Evolutionary conservation across 2,329 filamentous ascomycete species (phyloP), one percentile per base, ranked within the genome.

Genomic region (Xylariales sp.): DNA sequence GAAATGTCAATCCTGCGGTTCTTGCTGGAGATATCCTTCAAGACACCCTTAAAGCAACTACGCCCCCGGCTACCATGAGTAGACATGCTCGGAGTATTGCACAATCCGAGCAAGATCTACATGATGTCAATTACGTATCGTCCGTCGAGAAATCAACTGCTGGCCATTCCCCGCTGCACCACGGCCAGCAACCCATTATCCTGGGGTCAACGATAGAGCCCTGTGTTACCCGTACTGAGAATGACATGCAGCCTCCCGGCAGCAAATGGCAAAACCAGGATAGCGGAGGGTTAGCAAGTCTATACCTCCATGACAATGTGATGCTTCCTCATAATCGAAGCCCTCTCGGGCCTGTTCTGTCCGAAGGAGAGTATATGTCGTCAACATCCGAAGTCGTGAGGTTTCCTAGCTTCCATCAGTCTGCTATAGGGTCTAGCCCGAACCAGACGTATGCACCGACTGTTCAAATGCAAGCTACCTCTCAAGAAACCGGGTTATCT

Each of bases 401-500:
- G 16, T 41, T 32, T 38, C 38, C 38, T 25, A 41, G 38, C 18
- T 45, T 41, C 16, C 38, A 45, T 33, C 27, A 18, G 18, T 41
- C 43, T 6, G 32, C 32, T 14, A 20, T 41, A 5, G 42, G 31
- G 11, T 18, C 31, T 18, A 9, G 22, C 12, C 22, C 16, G 6
- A 39, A 24, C 41, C 34, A 6, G 29, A 43, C n/a, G 19, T 38
- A 27, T 12, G 1, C 18, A 14, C 19, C 32, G 18, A 20, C n/a
- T 3, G 7, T 12, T 3, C 15, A 35, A 3, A 6, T 4, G 15
- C 38, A 10, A n/a, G n/a, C 12, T 12, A 21, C 18, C 20, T 20
- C 38, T 2, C 27, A 40, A 9, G 9, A n/a, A 10, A 33, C 11
- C 19, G 11, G 21, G 11, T 11, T 10, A 3, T 8, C 24, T 4